Percentiles rank a stretch among this genome's conserved stretches.
These are phyloP conservation scores for Mortierella sp. DNA, from an alignment of 371 early-diverging fungal species.

Conservation along the genomic window DNA sequence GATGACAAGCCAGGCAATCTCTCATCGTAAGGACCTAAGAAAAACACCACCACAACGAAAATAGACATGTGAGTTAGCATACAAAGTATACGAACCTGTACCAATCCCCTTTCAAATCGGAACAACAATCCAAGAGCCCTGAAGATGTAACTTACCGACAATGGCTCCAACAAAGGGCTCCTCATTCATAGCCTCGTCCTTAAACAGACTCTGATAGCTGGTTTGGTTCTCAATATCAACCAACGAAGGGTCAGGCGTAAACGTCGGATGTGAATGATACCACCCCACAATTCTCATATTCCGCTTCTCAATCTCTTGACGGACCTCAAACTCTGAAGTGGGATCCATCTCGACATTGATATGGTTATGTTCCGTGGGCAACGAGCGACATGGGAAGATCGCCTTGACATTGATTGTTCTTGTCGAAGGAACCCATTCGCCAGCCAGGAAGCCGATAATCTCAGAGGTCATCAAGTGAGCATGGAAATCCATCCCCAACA, in stretches of 20 bases:
- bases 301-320: conserved; percentile 78
- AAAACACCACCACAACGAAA: not conserved
- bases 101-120: not conserved
- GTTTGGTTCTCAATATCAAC: conserved; percentile 89
- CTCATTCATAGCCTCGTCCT: conserved; percentile 63
- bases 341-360: conserved; percentile 95
- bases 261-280: conserved; percentile 92
- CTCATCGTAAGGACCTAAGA: conserved; percentile 84
- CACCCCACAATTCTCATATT: conserved; percentile 90
- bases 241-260: conserved; percentile 80
- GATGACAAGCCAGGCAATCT: conserved; percentile 83
- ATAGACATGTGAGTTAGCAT: not conserved
- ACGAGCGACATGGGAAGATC: conserved; percentile 82
- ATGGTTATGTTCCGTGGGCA: conserved; percentile 79
- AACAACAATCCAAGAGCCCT: not conserved
- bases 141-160: conserved; percentile 64
- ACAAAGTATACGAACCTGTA: too few species aligned
- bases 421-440: conserved; percentile 74
- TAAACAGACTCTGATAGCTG: conserved; percentile 82
- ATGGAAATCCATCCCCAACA: conserved; percentile 91
- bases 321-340: conserved; percentile 81
- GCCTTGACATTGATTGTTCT: conserved; percentile 68
- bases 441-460: conserved; percentile 90
- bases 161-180: conserved; percentile 95
- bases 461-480: conserved; percentile 89